Base-by-base conservation (phyloP, 148 eudicot species). In the Arctostaphylos glauca region DNA sequence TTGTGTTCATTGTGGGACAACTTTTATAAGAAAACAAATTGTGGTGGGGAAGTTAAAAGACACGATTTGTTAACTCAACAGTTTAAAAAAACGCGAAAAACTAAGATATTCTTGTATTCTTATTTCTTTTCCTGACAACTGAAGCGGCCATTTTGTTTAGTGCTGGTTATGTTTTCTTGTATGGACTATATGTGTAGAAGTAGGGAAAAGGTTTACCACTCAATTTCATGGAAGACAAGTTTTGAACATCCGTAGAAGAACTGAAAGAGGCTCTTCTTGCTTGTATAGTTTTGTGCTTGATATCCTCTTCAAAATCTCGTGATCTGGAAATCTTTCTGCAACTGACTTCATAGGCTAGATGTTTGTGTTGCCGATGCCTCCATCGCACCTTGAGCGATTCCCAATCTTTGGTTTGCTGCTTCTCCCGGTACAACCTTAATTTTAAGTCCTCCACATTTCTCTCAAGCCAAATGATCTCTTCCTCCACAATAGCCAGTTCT, bases 381-480 rank as follows among this genome's bases (percentile, higher is more conserved):
- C 68, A 55, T 15, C 44, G 83, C 74, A 68, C 73, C 78, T 84
- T 85, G 77, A 75, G 48, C 50, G 74, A 41, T 49, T 87, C 86
- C 74, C 82, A 71, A 18, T 84, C 84, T 55, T 78, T 83, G 74
- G 73, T 88, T 19, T 86, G 86, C 80, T 85, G 80, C 81, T 89
- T 85, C 87, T 93, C 92, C 50, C 77, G 85, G 86, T 88, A 83
- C 56, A 90, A 74, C 21, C 80, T 84, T 68, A 84, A 56, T 82
- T 92, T 94, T 46, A 96, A 87, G 46, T 87, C 87, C 19, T 84
- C 84, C 3, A 89, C 81, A 78, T 86, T 94, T 56, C 87, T 86
- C 87, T 94, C 99, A 47, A 96, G 86, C 92, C 90, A 91, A 31
- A 46, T 59, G 5, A 96, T 94, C 84, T 96, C 95, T 81, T 91